Percentiles rank a stretch among this genome's conserved stretches.
Evolutionary conservation across 495 filamentous ascomycete genomes (phyloP).

Genomic region (Xylaria cubensis): DNA sequence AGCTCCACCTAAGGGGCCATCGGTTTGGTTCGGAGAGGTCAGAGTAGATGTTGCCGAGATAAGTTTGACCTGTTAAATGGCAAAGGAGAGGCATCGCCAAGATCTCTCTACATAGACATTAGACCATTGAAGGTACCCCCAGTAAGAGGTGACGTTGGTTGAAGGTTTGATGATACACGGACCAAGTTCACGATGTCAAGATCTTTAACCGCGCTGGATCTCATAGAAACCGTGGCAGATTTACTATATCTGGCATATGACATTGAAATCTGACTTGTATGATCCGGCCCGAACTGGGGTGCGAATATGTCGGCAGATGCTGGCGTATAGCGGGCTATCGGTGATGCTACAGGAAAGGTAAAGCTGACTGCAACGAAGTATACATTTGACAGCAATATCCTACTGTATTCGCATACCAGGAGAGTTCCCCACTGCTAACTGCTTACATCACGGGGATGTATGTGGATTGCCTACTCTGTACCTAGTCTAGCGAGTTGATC

Average conservation of each 20-base stretch:
- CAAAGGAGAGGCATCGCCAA: neutral
- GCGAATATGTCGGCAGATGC: constrained; percentile 13
- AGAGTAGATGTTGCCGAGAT: neutral
- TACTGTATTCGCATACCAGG: neutral
- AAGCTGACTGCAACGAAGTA: neutral
- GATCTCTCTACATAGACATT: too few species aligned
- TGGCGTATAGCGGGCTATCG: neutral
- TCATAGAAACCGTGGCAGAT: neutral
- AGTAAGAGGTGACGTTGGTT: neutral
- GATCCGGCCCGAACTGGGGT: neutral
- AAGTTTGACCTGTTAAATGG: neutral
- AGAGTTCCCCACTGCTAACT: constrained; percentile 2
- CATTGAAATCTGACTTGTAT: neutral
- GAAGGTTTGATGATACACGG: neutral
- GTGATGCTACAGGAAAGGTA: neutral
- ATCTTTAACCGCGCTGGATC: neutral
- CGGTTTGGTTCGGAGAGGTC: neutral
- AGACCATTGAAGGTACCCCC: neutral
- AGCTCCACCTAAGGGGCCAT: neutral
- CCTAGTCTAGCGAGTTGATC: neutral
- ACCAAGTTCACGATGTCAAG: neutral
- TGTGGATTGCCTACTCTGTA: neutral
- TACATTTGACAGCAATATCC: neutral
- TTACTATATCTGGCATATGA: constrained; percentile 11
- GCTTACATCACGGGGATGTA: neutral